Percentiles rank a stretch among this genome's conserved stretches.
phyloP scores from a whole-genome alignment of 2,329 filamentous ascomycete genomes.

The Parascedosporium putredinis region DNA sequence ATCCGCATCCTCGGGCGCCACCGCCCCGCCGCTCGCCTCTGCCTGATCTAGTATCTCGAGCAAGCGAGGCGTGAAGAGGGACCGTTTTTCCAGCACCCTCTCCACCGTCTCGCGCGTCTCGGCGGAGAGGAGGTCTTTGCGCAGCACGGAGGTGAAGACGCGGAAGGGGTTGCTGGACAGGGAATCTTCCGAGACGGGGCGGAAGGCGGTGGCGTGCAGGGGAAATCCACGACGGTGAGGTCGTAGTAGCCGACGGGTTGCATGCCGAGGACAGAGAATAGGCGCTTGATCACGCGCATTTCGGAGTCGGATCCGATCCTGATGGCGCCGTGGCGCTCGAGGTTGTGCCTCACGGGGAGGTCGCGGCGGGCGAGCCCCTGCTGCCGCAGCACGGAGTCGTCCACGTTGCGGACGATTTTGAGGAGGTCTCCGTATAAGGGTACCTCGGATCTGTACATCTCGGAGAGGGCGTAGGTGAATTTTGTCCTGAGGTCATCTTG shows the following conservation, averaged over 20 bases:
- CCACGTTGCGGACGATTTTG: conserved; percentile 19
- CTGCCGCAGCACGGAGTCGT: conserved; percentile 10
- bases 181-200: conserved; percentile 24
- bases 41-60: background rate
- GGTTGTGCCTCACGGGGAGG: conserved; percentile 7
- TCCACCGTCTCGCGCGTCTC: conserved; percentile 15
- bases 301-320: conserved; percentile 34
- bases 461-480: conserved; percentile 22
- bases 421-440: conserved; percentile 23
- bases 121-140: conserved; percentile 29
- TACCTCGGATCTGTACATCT: conserved; percentile 25
- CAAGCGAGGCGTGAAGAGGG: background rate
- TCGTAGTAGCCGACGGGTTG: conserved; percentile 42
- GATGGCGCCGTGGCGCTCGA: conserved; percentile 35
- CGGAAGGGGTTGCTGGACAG: conserved; percentile 32
- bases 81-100: background rate
- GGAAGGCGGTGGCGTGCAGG: conserved; percentile 41
- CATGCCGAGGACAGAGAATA: conserved; percentile 38
- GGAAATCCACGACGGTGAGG: conserved; percentile 34
- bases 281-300: conserved; percentile 27
- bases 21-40: background rate
- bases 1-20: conserved; percentile 17
- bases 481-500: conserved; percentile 14
- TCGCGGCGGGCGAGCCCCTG: background rate
- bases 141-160: conserved; percentile 25